These are phyloP conservation scores for Heliamphora pulchella DNA, from an alignment of 179 eudicot genomes.

Conservation along the genomic window DNA sequence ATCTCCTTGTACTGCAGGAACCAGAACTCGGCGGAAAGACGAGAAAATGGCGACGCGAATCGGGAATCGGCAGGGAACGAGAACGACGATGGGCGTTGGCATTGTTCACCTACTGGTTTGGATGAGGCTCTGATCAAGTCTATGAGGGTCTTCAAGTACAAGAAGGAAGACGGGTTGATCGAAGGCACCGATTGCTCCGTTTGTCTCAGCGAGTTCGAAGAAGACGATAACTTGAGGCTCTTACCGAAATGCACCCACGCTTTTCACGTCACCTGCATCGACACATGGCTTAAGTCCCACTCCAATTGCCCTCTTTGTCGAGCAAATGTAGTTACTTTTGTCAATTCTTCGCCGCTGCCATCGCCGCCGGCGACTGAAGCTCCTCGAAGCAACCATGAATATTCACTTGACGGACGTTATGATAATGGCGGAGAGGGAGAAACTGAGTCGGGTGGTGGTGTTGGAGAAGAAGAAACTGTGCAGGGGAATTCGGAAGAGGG, in stretches of 20 bases:
- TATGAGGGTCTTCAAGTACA: constrained; percentile 41
- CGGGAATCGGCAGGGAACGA: constrained; percentile 17
- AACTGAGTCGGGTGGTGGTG: too few species aligned
- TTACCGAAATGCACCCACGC: constrained; percentile 70
- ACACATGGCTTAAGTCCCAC: constrained; percentile 65
- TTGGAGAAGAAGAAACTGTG: too few species aligned
- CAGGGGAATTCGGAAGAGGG: too few species aligned
- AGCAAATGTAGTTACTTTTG: constrained; percentile 15
- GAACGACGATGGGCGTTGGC: constrained; percentile 43
- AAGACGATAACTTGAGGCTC: constrained; percentile 52
- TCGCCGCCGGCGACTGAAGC: too few species aligned
- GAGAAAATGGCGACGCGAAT: neutral
- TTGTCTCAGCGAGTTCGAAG: constrained; percentile 60
- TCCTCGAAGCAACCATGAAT: too few species aligned
- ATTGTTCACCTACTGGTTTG: constrained; percentile 32
- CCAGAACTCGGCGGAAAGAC: constrained; percentile 15
- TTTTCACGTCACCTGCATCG: constrained; percentile 63
- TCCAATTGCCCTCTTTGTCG: constrained; percentile 74
- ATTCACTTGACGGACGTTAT: too few species aligned
- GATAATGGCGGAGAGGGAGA: too few species aligned
- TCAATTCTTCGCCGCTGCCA: too few species aligned
- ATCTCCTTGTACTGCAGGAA: constrained; percentile 43
- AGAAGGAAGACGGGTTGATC: constrained; percentile 32
- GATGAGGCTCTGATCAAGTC: constrained; percentile 51
- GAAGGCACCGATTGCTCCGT: constrained; percentile 56